These are phyloP conservation scores for Leccinum obscurum DNA, from an alignment of 768 basidiomycete species.

Conservation along the genomic window DNA sequence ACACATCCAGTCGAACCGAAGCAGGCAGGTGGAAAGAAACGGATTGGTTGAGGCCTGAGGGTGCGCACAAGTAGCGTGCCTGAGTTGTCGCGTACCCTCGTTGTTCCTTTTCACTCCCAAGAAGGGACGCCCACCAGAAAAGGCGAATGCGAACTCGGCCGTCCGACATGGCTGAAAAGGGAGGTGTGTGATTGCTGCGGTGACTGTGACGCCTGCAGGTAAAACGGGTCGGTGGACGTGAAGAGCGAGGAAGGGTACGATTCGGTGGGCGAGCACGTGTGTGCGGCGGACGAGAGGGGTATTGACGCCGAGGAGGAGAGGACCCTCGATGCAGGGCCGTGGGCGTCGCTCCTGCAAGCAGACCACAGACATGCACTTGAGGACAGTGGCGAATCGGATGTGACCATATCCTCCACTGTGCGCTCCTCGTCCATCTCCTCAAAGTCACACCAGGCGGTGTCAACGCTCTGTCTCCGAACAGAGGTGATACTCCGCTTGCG, in stretches of 20 bases:
- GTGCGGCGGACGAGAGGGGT: constrained; percentile 12
- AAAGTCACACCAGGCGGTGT: constrained; percentile 31
- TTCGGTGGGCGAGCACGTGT: constrained; percentile 25
- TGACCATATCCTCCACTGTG: constrained; percentile 47
- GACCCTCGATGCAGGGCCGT: constrained; percentile 18
- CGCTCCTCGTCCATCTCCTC: constrained; percentile 47
- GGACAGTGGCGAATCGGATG: constrained; percentile 32
- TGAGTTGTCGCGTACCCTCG: neutral
- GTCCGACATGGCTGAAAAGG: constrained; percentile 41
- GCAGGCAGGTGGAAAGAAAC: neutral
- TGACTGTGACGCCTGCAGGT: constrained; percentile 43
- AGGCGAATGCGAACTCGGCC: constrained; percentile 40
- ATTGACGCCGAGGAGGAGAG: constrained; percentile 24
- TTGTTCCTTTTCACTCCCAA: constrained; percentile 20
- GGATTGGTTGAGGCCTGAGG: neutral
- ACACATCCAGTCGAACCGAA: constrained; percentile 10
- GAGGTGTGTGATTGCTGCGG: constrained; percentile 32
- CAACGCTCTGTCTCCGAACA: constrained; percentile 25
- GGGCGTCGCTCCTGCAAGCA: constrained; percentile 18
- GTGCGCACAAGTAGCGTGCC: neutral
- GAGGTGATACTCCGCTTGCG: constrained; percentile 31
- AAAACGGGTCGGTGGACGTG: constrained; percentile 51
- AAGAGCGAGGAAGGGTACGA: constrained; percentile 35
- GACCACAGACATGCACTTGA: constrained; percentile 27
- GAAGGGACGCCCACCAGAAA: constrained; percentile 34